Evolutionary conservation across 2,329 filamentous ascomycete genomes (phyloP).

Genomic region (Nakataea oryzae): DNA sequence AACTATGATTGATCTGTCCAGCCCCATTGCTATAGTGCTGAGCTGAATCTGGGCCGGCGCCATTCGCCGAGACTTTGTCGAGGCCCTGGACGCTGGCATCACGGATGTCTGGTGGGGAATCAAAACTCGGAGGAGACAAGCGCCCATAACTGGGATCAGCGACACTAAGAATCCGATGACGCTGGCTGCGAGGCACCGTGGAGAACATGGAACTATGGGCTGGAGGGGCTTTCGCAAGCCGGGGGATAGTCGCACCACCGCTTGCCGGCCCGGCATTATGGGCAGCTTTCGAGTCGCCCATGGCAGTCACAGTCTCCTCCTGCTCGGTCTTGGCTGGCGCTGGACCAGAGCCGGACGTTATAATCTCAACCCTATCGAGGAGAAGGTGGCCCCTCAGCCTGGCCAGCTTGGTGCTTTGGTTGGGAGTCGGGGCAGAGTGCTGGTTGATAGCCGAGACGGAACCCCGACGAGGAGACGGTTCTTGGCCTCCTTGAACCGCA

Average conservation of each 20-base stretch:
- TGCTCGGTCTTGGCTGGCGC: not conserved
- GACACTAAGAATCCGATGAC: not conserved
- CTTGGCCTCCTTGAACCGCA: not conserved
- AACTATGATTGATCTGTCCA: not conserved
- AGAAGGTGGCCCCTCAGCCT: not conserved
- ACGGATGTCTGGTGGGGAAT: not conserved
- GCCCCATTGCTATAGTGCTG: not conserved
- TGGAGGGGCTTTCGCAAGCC: not conserved
- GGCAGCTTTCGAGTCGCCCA: not conserved
- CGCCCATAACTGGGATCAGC: slow-evolving; percentile 1
- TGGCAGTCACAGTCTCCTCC: not conserved
- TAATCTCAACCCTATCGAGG: not conserved
- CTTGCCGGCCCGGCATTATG: not conserved
- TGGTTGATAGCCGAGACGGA: not conserved
- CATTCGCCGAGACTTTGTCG: not conserved
- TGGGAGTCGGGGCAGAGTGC: too few species aligned
- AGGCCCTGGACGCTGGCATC: not conserved
- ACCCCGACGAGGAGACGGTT: not conserved
- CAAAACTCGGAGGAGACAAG: not conserved
- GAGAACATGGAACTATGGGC: not conserved
- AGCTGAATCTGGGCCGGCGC: not conserved
- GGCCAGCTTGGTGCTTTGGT: not conserved
- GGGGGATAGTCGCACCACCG: not conserved
- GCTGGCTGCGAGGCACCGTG: not conserved
- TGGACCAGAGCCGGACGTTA: not conserved